These are phyloP conservation scores for Dictyostelium brefeldianum DNA, from an alignment of 78 protist species.

Conservation along the genomic window DNA sequence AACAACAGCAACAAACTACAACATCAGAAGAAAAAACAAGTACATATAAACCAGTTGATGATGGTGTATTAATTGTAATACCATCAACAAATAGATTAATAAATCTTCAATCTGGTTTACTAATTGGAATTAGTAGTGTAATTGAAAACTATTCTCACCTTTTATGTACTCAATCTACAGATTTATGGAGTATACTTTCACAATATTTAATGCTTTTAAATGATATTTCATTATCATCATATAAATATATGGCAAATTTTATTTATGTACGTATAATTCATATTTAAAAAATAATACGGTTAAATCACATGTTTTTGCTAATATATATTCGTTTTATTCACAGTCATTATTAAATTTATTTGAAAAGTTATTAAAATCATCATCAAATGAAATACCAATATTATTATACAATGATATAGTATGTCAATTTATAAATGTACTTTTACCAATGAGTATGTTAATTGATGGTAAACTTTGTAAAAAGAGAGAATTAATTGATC, in stretches of 20 bases:
- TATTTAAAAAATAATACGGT: background rate
- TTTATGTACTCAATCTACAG: background rate
- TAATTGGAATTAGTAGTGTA: background rate
- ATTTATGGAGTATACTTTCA: background rate
- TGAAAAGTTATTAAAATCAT: slow-evolving; percentile 18
- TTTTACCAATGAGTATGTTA: slow-evolving; percentile 10
- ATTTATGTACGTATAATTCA: background rate
- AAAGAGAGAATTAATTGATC: background rate
- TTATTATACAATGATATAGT: background rate
- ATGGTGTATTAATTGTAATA: slow-evolving; percentile 26
- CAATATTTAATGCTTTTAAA: background rate
- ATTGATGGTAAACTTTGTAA: background rate
- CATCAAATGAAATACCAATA: slow-evolving; percentile 3
- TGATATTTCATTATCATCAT: background rate
- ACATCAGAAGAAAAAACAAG: background rate
- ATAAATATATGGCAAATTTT: background rate
- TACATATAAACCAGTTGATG: background rate
- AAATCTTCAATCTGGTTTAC: slow-evolving; percentile 13
- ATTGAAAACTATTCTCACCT: background rate
- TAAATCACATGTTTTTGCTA: background rate
- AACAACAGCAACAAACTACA: background rate
- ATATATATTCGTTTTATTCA: background rate
- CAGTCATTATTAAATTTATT: slow-evolving; percentile 2
- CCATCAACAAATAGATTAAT: slow-evolving; percentile 9
- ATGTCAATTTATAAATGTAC: background rate